Evolutionary conservation across 1,139 yeast genomes (phyloP), one percentile per base, ranked within the genome.

Genomic region (Chernovozyma aurita): DNA sequence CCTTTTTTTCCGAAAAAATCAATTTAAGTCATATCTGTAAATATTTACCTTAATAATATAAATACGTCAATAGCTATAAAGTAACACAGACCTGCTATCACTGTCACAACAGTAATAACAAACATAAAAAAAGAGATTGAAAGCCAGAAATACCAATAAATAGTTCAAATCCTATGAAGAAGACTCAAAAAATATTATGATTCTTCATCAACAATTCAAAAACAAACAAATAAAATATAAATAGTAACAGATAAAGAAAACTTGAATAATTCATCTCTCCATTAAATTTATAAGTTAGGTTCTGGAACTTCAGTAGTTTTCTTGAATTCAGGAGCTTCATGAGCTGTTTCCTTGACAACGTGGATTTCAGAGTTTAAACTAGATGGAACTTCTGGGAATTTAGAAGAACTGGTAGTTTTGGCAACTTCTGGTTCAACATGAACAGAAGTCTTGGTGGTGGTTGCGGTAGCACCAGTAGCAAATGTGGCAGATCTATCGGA

Each of bases 331-430:
- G 49, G 50, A 32, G 46, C 54, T 43, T 55, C 53, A 24, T 51
- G 49, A 35, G 50, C 51, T 35, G 53, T 48, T 29, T 57, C 61
- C 39, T 59, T 59, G 14, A 27, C 15, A 27, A 16, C 35, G 5
- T 31, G n/a, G 13, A 37, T 18, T 18, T 25, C 38, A 15, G 27
- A 49, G 39, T 37, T 48, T 49, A 36, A 44, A 36, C 20, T 24
- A 21, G 39, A 4, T 44, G 74, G 74, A 29, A 63, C 73, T 28
- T 65, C 65, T 45, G 81, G 80, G 66, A 75, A 73, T 51, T 68
- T 56, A 37, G 70, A 49, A 25, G 70, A 55, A 40, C 68, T 68
- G 39, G 65, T 50, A 39, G 62, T 42, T 38, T 49, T 41, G 38
- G 58, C 63, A 30, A 56, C 43, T 20, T 45, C 4, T 12, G 28